phyloP scores from a whole-genome alignment of 768 basidiomycete species.

The Rhodotorula graminis region DNA sequence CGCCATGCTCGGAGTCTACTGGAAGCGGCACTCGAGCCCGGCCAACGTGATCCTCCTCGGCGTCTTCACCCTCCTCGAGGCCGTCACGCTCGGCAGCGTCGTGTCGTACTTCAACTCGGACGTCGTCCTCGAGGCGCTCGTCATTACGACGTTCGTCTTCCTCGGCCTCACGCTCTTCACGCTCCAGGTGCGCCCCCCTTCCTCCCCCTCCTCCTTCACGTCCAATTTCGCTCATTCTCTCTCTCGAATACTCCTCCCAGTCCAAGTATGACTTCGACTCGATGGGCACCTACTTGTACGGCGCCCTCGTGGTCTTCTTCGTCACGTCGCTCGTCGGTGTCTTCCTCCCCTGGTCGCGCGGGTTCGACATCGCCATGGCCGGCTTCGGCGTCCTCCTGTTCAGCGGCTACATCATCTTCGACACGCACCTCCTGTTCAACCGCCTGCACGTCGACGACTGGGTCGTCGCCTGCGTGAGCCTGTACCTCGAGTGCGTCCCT shows the following conservation, averaged over 20 bases:
- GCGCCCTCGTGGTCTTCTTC: conserved; percentile 50
- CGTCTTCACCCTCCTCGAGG: conserved; percentile 84
- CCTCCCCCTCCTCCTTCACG: background rate
- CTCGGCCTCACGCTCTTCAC: conserved; percentile 90
- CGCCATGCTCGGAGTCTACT: conserved; percentile 74
- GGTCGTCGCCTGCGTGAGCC: conserved; percentile 79
- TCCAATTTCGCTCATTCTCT: too few relatives aligned
- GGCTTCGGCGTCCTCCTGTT: conserved; percentile 33
- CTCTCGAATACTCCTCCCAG: conserved; percentile 11
- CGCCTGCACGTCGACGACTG: conserved; percentile 87
- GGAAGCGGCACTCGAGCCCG: conserved; percentile 88
- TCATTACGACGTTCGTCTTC: conserved; percentile 90
- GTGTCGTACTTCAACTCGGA: conserved; percentile 63
- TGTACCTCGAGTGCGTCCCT: conserved; percentile 81
- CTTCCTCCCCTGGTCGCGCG: conserved; percentile 78
- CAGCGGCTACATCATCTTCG: conserved; percentile 25
- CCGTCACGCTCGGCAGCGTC: conserved; percentile 79
- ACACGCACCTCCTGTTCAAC: conserved; percentile 69
- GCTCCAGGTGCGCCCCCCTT: conserved; percentile 61
- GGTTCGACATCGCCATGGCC: conserved; percentile 62
- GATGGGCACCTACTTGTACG: conserved; percentile 85
- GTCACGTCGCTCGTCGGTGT: conserved; percentile 58
- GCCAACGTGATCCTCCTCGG: conserved; percentile 77
- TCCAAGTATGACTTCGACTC: conserved; percentile 82
- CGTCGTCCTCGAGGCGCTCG: conserved; percentile 79